These are phyloP conservation scores for Mortierella alpina DNA, from an alignment of 192 early-diverging fungal genomes.

Conservation along the genomic window DNA sequence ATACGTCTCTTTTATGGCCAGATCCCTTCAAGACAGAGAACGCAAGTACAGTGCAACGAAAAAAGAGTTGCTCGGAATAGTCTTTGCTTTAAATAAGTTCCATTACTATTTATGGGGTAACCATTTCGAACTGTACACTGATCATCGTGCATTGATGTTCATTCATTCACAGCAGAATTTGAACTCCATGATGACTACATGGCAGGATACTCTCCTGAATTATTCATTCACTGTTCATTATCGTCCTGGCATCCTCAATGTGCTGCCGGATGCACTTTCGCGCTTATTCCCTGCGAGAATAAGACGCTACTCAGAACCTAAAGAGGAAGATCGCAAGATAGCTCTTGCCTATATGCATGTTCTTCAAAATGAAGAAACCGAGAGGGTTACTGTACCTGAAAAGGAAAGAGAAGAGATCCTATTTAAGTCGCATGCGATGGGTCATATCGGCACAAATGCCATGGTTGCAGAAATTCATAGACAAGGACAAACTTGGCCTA, in stretches of 20 bases:
- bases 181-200: slow-evolving; percentile 20
- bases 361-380: background rate
- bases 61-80: too few species aligned
- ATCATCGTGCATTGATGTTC: too few species aligned
- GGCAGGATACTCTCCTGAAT: slow-evolving; percentile 20
- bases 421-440: background rate
- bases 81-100: too few species aligned
- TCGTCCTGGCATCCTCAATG: slow-evolving; percentile 17
- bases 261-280: slow-evolving; percentile 26
- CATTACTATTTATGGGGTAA: too few species aligned
- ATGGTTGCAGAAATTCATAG: slow-evolving; percentile 7
- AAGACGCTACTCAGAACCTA: too few species aligned
- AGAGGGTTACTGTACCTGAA: background rate
- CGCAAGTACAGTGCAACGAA: too few species aligned
- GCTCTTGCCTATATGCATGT: slow-evolving; percentile 8
- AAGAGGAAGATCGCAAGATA: background rate
- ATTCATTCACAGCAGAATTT: slow-evolving; percentile 6
- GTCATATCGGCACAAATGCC: slow-evolving; percentile 22
- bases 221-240: slow-evolving; percentile 23
- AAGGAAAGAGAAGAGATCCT: background rate
- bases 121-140: too few species aligned
- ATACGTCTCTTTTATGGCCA: slow-evolving; percentile 49
- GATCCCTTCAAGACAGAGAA: too few species aligned
- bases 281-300: slow-evolving; percentile 17
- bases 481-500: slow-evolving; percentile 13